Conservation (phyloP, 2,329 filamentous ascomycete species). For the Pestalotiopsis sp. region DNA sequence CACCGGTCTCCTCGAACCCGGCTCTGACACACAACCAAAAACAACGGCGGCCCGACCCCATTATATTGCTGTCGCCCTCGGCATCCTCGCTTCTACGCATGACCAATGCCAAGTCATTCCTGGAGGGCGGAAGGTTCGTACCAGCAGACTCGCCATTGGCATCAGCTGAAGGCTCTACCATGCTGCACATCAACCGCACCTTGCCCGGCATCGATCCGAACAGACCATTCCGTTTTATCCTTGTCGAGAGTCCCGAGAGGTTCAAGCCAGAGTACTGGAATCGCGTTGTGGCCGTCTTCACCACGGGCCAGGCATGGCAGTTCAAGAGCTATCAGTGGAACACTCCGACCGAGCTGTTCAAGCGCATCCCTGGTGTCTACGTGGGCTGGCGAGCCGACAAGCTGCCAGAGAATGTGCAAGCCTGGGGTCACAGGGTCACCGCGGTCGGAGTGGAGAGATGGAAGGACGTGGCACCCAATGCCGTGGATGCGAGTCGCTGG, state of each 20-base stretch:
- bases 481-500: slow-evolving; percentile 65
- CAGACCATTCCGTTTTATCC: slow-evolving; percentile 86
- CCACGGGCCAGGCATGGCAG: slow-evolving; percentile 96
- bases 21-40: slow-evolving; percentile 59
- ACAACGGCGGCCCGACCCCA: slow-evolving; percentile 70
- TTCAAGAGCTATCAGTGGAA: slow-evolving; percentile 99
- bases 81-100: slow-evolving; percentile 93
- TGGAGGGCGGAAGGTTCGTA: slow-evolving; percentile 80
- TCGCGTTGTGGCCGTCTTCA: slow-evolving; percentile 93
- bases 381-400: slow-evolving; percentile 90
- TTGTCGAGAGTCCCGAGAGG: slow-evolving; percentile 89
- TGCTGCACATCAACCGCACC: slow-evolving; percentile 81
- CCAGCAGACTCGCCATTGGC: slow-evolving; percentile 69
- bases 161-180: slow-evolving; percentile 68
- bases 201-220: slow-evolving; percentile 72
- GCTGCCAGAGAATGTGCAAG: slow-evolving; percentile 74
- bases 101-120: slow-evolving; percentile 94
- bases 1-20: slow-evolving; percentile 42
- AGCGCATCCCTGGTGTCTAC: slow-evolving; percentile 83
- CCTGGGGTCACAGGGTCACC: slow-evolving; percentile 85
- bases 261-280: slow-evolving; percentile 99
- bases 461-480: slow-evolving; percentile 53
- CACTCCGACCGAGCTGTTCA: slow-evolving; percentile 85
- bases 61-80: slow-evolving; percentile 95
- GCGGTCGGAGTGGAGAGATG: slow-evolving; percentile 84